Base-by-base conservation (phyloP, 805 yeast genomes). In the Wickerhamomyces chambardii region DNA sequence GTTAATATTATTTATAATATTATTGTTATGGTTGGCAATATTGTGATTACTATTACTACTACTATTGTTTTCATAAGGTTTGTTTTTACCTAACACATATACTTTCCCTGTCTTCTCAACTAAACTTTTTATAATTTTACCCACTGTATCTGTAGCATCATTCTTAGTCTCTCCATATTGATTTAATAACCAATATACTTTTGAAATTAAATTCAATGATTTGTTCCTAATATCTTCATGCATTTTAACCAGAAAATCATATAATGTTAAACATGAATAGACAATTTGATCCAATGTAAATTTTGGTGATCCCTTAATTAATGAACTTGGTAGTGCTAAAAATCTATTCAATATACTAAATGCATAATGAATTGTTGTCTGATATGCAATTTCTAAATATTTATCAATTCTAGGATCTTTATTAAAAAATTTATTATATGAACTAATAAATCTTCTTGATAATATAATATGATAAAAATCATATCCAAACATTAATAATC, bases 91-190 rank as follows among this genome's bases (percentile, higher is more conserved):
- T 10, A 32, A 22, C 14, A 29, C 18, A 12, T 15, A n/a, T 15
- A 19, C 26, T 19, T 14, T 8, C 6, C 16, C 15, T 4, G 17
- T 18, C 3, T 60, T 53, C 34, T 70, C 75, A 19, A 73, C 71
- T 19, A 75, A 51, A 19, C 68, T 62, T 43, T 66, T 67, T 32
- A 75, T 67, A 32, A 75, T 69, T 35, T 64, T 64, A 3, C 79
- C 78, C 28, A 75, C 75, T 5, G 76, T 72, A 37, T 70, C 77
- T 1, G 79, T 73, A 3, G 76, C 77, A 47, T 74, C 80, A 42
- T 72, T 73, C 45, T 64, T 62, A 37, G 65, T 64, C 38, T 72
- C 77, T 2, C 80, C 80, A 40, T 72, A 66, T 21, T 71, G 65
- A 39, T 69, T 73, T 40, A 75, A 51, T 42, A 71, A 75, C 80